A percentile compares a stretch with the other conserved stretches of the same genome.
phyloP scores from a whole-genome alignment of 2,329 filamentous ascomycete species.

The Emergomyces orientalis region DNA sequence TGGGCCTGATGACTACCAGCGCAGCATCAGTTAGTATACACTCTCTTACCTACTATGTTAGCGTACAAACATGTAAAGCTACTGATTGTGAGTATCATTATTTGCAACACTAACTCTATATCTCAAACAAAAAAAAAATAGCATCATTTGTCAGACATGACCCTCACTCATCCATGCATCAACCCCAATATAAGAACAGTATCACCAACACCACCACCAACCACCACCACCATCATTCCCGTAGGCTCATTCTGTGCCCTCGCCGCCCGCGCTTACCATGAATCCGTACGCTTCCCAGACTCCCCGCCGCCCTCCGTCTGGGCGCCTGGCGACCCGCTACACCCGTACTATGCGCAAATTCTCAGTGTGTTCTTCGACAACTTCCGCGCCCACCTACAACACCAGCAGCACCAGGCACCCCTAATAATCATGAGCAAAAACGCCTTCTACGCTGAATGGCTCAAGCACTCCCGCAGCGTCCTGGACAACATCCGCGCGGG shows the following conservation, averaged over 20 bases:
- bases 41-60: background rate
- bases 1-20: background rate
- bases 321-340: conserved; percentile 12
- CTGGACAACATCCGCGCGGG: conserved; percentile 16
- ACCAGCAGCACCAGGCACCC: background rate
- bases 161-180: background rate
- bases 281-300: conserved; percentile 15
- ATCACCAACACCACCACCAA: background rate
- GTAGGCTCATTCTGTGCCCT: conserved; percentile 11
- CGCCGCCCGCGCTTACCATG: conserved; percentile 16
- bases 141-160: background rate
- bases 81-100: background rate
- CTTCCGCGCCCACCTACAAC: conserved; percentile 9
- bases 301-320: conserved; percentile 14
- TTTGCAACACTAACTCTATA: background rate
- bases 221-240: background rate
- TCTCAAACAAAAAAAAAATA: background rate
- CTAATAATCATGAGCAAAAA: background rate
- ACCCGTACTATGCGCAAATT: conserved; percentile 13
- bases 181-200: background rate
- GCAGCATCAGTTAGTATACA: background rate
- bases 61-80: background rate
- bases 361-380: conserved; percentile 12
- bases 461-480: conserved; percentile 15
- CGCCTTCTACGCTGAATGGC: conserved; percentile 13